Conservation (phyloP, 1,284 basidiomycete species). For the Tremellales sp. region DNA sequence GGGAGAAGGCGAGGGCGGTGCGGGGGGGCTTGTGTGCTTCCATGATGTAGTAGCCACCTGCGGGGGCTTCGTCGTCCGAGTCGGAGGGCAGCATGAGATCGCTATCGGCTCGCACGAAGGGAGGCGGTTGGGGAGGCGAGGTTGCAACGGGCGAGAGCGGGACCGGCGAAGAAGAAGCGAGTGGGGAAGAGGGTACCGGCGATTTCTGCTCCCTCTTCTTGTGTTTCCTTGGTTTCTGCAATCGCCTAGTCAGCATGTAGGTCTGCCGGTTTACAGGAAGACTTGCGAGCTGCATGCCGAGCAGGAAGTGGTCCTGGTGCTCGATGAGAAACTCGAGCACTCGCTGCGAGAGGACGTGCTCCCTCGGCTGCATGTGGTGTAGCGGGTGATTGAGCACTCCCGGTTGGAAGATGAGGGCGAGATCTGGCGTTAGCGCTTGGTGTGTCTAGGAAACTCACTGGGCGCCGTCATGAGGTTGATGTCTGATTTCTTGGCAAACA, state of each 20-base stretch:
- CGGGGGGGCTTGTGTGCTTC: slow-evolving; percentile 14
- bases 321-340: slow-evolving; percentile 92
- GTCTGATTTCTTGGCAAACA: slow-evolving; percentile 85
- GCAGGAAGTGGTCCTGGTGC: slow-evolving; percentile 43
- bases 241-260: background rate
- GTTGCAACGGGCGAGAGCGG: slow-evolving; percentile 4
- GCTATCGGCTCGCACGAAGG: slow-evolving; percentile 36
- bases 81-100: slow-evolving; percentile 48
- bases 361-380: slow-evolving; percentile 73
- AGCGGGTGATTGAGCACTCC: slow-evolving; percentile 83
- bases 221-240: slow-evolving; percentile 14
- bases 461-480: slow-evolving; percentile 94
- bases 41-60: slow-evolving; percentile 45
- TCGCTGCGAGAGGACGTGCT: slow-evolving; percentile 80
- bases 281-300: slow-evolving; percentile 44
- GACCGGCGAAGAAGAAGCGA: background rate
- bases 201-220: slow-evolving; percentile 11
- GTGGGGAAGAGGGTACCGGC: slow-evolving; percentile 3
- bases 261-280: background rate
- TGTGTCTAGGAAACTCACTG: slow-evolving; percentile 58
- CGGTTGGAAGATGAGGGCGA: slow-evolving; percentile 91
- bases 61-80: slow-evolving; percentile 46
- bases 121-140: slow-evolving; percentile 15
- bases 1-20: background rate
- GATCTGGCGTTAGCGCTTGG: slow-evolving; percentile 56